Evolutionary conservation across 768 basidiomycete species (phyloP).

Genomic region (Agrocybe praecox): DNA sequence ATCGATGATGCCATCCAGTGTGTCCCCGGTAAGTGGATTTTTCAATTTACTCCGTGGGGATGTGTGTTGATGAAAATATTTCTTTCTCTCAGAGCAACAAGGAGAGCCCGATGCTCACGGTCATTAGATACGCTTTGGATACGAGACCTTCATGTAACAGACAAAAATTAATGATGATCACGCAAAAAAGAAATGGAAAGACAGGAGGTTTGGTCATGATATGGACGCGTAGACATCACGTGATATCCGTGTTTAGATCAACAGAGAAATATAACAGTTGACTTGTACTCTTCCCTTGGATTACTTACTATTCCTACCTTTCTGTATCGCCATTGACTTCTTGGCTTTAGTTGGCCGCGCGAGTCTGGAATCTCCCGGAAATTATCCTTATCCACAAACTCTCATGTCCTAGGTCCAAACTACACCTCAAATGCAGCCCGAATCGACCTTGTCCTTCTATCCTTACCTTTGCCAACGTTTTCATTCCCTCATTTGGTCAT

Average conservation of each 20-base stretch:
- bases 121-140: constrained; percentile 43
- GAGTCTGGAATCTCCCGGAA: background rate
- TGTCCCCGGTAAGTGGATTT: constrained; percentile 66
- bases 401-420: constrained; percentile 31
- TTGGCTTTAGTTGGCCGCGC: constrained; percentile 13
- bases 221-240: constrained; percentile 26
- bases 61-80: constrained; percentile 19
- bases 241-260: constrained; percentile 27
- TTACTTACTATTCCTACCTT: constrained; percentile 8
- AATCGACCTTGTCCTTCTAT: constrained; percentile 49
- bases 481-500: constrained; percentile 77
- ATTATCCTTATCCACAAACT: constrained; percentile 9
- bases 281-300: constrained; percentile 8
- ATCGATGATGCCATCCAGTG: constrained; percentile 97
- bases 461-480: constrained; percentile 70
- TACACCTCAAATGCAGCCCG: constrained; percentile 52
- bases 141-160: constrained; percentile 7
- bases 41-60: constrained; percentile 1
- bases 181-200: constrained; percentile 2
- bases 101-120: constrained; percentile 74
- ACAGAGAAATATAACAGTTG: constrained; percentile 20
- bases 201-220: constrained; percentile 4
- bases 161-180: constrained; percentile 8
- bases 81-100: constrained; percentile 60
- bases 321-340: constrained; percentile 3